Percentiles rank a stretch among this genome's conserved stretches.
phyloP scores from a whole-genome alignment of 192 early-diverging fungal species.

The Chytriomyces confervae region DNA sequence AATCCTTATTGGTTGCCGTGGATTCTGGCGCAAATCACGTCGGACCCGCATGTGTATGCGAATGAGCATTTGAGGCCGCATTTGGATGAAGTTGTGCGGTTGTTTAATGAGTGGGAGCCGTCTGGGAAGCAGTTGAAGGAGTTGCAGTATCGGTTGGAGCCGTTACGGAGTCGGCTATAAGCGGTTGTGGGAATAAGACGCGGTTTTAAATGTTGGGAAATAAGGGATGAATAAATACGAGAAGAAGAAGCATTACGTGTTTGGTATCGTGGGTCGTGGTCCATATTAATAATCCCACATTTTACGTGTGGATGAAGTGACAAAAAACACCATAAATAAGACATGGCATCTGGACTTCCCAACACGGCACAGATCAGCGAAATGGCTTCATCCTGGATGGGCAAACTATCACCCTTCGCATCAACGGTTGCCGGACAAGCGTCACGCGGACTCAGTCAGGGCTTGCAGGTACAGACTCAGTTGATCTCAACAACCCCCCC shows the following conservation, averaged over 20 bases:
- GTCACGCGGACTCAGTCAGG: neutral
- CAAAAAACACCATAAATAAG: neutral
- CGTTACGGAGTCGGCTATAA: slow-evolving; percentile 58
- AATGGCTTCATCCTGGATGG: slow-evolving; percentile 16
- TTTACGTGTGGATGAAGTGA: too few species aligned
- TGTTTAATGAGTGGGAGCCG: slow-evolving; percentile 86
- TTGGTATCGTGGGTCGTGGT: too few species aligned
- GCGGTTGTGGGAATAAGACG: too few species aligned
- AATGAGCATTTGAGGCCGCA: slow-evolving; percentile 61
- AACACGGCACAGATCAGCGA: slow-evolving; percentile 8
- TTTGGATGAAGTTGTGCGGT: slow-evolving; percentile 64
- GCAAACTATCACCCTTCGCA: slow-evolving; percentile 2
- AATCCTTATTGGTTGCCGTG: slow-evolving; percentile 95
- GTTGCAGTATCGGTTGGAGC: slow-evolving; percentile 91
- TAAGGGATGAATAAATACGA: too few species aligned
- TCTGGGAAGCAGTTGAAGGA: slow-evolving; percentile 73
- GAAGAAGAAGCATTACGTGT: too few species aligned
- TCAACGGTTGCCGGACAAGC: neutral
- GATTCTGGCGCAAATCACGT: slow-evolving; percentile 86
- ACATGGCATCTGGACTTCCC: neutral
- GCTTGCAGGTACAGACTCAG: neutral
- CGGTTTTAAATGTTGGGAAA: too few species aligned
- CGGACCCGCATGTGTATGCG: slow-evolving; percentile 66
- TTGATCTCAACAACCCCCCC: neutral
- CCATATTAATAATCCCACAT: too few species aligned